Base-by-base conservation (phyloP, 2,329 filamentous ascomycete genomes). In the Neonectria magnoliae region DNA sequence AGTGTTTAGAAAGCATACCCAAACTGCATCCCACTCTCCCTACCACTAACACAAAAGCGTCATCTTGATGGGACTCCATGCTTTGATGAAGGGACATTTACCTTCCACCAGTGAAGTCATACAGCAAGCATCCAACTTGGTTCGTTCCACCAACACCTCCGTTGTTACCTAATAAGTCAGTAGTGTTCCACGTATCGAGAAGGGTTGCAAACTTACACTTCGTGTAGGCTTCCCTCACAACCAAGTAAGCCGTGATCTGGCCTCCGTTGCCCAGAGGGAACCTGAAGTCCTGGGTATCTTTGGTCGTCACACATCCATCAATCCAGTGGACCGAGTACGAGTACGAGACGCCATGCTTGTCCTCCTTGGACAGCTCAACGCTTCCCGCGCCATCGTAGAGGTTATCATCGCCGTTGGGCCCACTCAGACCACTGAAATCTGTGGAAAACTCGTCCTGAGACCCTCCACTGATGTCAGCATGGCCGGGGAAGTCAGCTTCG, bases 211-310 rank as follows among this genome's bases (percentile, higher is more conserved):
- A 47, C 69, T 29, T 31, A 50, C 68, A 73, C 41, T 68, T 71
- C n/a, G 68, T 70, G 62, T 66, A 73, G 25, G 68, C 56, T 57
- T 71, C 68, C 22, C 69, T 53, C 2, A 71, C 57, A 9, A 70
- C 60, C 52, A 68, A 42, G 57, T 69, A 71, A 10, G 68, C 65
- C 1, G 71, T 73, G 47, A 71, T 60, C 6, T 36, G n/a, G 33
- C 65, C 66, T 1, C 51, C 53, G 25, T 47, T 55, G 16, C 67
- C 69, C 5, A 70, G 57, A 13, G 71, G 71, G 56, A 67, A 67
- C 5, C 62, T 42, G 36, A 69, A 71, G 52, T 62, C 53, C 52
- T 69, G 65, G 54, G 44, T 64, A 13, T 55, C 56, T 14, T 62
- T 53, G 5, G 13, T 55, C 2, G 71, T 71, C 14, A 67, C 67